Conservation (phyloP, 2,329 filamentous ascomycete species). For the Colletotrichum lentis region DNA sequence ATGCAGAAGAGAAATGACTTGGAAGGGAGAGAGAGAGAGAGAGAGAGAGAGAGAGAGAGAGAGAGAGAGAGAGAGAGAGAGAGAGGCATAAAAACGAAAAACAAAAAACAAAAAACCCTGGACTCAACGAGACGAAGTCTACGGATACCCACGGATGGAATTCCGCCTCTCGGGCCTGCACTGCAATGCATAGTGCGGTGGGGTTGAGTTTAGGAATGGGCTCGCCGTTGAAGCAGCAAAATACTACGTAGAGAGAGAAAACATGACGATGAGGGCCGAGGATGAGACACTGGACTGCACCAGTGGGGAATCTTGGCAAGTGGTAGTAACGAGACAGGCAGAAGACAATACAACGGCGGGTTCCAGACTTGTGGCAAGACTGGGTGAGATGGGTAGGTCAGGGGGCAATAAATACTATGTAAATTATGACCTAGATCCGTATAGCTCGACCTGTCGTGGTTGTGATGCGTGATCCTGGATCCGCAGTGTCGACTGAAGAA, state of each 20-base stretch:
- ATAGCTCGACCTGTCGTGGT: not conserved
- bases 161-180: not conserved
- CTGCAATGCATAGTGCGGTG: conserved; percentile 19
- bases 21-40: too few species aligned
- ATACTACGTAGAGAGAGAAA: conserved; percentile 3
- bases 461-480: not conserved
- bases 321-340: conserved; percentile 19
- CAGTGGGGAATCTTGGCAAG: conserved; percentile 25
- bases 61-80: not conserved
- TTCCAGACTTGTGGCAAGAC: not conserved
- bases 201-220: conserved; percentile 5
- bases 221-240: conserved; percentile 21
- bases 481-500: not conserved
- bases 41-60: not conserved
- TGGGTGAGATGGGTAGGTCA: not conserved
- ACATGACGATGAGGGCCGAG: conserved; percentile 16
- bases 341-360: not conserved
- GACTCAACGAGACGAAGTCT: not conserved
- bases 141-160: conserved; percentile 29
- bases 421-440: too few species aligned
- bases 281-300: conserved; percentile 30
- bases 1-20: not conserved
- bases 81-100: not conserved
- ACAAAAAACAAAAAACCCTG: not conserved
- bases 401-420: too few species aligned